Conservation (phyloP, 1,284 basidiomycete species). For the Microbotryum silenes-acaulis region DNA sequence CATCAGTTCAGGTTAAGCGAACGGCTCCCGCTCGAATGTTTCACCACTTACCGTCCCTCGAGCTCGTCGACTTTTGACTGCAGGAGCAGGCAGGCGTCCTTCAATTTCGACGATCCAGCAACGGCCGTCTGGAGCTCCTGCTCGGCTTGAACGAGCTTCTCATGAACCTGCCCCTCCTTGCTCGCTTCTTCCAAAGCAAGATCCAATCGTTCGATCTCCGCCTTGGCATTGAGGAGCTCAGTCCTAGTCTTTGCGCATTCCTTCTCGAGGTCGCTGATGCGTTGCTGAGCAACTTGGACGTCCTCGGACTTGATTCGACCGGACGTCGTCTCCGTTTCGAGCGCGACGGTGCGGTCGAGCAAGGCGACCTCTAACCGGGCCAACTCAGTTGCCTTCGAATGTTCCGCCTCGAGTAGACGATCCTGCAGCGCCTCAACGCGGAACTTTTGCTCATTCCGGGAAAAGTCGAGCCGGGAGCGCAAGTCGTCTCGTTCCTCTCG, state of each 20-base stretch:
- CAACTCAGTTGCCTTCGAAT: constrained; percentile 13
- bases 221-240: constrained; percentile 1
- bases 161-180: not conserved
- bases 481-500: constrained; percentile 30
- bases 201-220: constrained; percentile 1
- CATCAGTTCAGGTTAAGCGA: not conserved
- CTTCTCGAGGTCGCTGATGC: constrained; percentile 10
- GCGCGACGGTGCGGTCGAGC: constrained; percentile 16
- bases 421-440: constrained; percentile 12
- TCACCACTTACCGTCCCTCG: constrained; percentile 5
- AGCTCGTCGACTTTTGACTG: constrained; percentile 5
- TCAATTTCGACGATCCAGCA: constrained; percentile 8
- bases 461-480: constrained; percentile 24
- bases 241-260: constrained; percentile 9
- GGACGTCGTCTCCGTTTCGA: constrained; percentile 1
- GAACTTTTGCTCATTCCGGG: constrained; percentile 17
- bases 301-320: not conserved
- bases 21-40: not conserved
- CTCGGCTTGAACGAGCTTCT: not conserved
- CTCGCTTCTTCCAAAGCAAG: not conserved
- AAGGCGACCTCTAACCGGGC: constrained; percentile 12
- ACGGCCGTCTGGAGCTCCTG: constrained; percentile 5
- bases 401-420: constrained; percentile 10
- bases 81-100: constrained; percentile 9
- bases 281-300: not conserved